Evolutionary conservation across 2,329 filamentous ascomycete species (phyloP), one percentile per base, ranked within the genome.

Genomic region (Diaporthe batatas): DNA sequence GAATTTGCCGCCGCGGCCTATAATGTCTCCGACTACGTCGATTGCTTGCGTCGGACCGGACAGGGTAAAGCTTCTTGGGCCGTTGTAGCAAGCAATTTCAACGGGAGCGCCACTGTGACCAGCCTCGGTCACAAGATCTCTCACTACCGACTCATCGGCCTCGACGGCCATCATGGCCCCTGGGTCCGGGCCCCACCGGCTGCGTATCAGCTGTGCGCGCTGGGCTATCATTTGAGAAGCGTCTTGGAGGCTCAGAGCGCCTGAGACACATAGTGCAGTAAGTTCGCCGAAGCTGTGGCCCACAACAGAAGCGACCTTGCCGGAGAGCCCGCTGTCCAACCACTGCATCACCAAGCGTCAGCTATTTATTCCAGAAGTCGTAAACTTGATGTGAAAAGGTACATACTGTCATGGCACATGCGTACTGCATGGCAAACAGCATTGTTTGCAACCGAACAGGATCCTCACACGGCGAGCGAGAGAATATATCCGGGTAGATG

Each of bases 51-150:
- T 73, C 0, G 81, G 75, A 0, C 85, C 86, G 1, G 83, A 83
- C 2, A 89, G 32, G 0, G 83, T 84, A 75, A 84, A 83, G 72
- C 80, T 85, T 4, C 72, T 75, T 0, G 83, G 83, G 0, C 85
- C 83, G 67, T 87, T 87, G 76, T 80, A 85, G 75, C 86, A 89
- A 0, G 87, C 87, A 29, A 89, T 84, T 1, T 34, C 70, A 65
- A 76, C 8, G 65, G 12, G 23, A 57, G 36, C 36, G 2, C 36
- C 49, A 0, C 10, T n/a, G 14, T 7, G 3, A 6, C 25, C 25
- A 1, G 10, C 7, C 14, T 73, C 25, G 16, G 16, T 47, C 18
- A 70, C 12, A 4, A 29, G 68, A 4, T 55, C 34, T 12, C 67
- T 36, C 1, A 58, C 44, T 2, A 42, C n/a, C 1, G 39, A 3